Conservation (phyloP, 768 basidiomycete species). For the Phylloporus arenicola region DNA sequence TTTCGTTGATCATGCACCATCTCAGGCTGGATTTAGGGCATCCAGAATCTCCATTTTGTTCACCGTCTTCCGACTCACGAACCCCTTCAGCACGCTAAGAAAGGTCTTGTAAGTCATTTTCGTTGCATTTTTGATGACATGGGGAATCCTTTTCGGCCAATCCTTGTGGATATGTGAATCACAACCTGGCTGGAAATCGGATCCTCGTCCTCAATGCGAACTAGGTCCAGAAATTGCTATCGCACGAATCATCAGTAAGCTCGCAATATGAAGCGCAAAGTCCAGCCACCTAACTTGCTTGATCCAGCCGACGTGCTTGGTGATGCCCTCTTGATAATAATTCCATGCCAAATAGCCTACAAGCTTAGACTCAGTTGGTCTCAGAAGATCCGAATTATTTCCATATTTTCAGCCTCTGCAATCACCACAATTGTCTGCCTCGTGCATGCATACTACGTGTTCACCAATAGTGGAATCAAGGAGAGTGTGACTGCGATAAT, state of each 20-base stretch:
- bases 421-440: conserved; percentile 3
- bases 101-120: not conserved
- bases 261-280: not conserved
- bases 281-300: not conserved
- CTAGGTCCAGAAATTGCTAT: not conserved
- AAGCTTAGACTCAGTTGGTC: not conserved
- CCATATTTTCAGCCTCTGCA: conserved; percentile 5
- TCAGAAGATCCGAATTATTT: conserved; percentile 4
- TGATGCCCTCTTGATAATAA: conserved; percentile 2
- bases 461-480: not conserved
- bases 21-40: not conserved
- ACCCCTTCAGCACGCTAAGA: not conserved
- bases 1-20: not conserved
- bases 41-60: conserved; percentile 5
- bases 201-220: not conserved
- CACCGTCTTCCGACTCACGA: conserved; percentile 1
- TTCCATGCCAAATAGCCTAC: not conserved
- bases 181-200: conserved; percentile 1
- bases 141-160: conserved; percentile 3
- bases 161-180: conserved; percentile 4
- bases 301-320: conserved; percentile 3
- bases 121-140: not conserved
- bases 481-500: conserved; percentile 1
- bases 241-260: conserved; percentile 3
- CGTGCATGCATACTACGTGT: conserved; percentile 1